Evolutionary conservation across 306 rosid genomes (phyloP).

Genomic region (Cicer arietinum): DNA sequence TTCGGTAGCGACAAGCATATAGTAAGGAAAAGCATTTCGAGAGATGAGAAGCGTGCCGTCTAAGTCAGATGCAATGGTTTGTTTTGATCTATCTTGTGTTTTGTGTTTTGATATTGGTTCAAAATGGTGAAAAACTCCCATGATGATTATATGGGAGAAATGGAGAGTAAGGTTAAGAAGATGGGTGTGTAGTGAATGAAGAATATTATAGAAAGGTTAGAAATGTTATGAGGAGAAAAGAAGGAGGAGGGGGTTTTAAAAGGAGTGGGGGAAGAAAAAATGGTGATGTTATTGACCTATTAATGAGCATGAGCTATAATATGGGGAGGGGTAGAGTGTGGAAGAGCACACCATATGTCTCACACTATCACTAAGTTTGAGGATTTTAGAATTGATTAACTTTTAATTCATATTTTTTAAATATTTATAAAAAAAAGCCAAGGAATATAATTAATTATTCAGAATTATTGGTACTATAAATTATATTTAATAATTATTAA

Average conservation of each 20-base stretch:
- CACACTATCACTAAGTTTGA: background rate
- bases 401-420: background rate
- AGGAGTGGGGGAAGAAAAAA: constrained; percentile 8
- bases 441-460: too few relatives aligned
- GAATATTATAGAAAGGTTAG: background rate
- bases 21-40: constrained; percentile 77
- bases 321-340: background rate
- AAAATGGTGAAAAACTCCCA: constrained; percentile 64
- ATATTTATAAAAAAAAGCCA: too few relatives aligned
- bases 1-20: constrained; percentile 87
- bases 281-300: constrained; percentile 18
- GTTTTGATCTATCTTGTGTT: constrained; percentile 64
- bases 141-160: background rate
- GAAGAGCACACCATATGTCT: constrained; percentile 1
- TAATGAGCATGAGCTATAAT: constrained; percentile 7
- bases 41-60: constrained; percentile 87
- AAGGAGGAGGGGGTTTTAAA: constrained; percentile 11
- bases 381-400: background rate
- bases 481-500: too few relatives aligned
- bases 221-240: background rate
- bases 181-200: constrained; percentile 5
- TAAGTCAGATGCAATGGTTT: constrained; percentile 79
- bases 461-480: too few relatives aligned
- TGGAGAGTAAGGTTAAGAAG: background rate
- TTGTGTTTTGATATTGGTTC: constrained; percentile 69